Evolutionary conservation across 768 basidiomycete genomes (phyloP).

Genomic region (Coprinopsis cinerea): DNA sequence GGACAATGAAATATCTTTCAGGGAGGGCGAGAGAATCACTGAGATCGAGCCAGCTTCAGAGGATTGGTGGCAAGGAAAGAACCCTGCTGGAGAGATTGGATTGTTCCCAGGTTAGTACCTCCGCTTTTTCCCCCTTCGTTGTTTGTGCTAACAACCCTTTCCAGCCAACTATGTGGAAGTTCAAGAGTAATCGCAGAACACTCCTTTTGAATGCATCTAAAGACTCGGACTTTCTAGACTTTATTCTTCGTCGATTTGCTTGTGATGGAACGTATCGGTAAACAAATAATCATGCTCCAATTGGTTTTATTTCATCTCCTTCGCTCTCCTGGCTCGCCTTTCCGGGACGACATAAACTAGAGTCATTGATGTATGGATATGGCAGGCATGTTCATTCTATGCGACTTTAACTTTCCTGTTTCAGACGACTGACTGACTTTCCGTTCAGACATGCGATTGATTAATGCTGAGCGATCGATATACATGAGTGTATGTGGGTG

Average conservation of each 20-base stretch:
- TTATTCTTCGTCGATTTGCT: not conserved
- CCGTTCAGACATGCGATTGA: no score
- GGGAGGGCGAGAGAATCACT: constrained; percentile 73
- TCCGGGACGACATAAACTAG: not conserved
- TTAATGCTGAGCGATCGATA: no score
- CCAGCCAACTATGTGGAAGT: constrained; percentile 35
- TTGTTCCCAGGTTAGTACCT: constrained; percentile 66
- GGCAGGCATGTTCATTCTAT: no score
- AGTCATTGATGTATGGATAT: no score
- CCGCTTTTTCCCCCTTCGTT: not conserved
- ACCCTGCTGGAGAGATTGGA: constrained; percentile 49
- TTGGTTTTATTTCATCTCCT: not conserved
- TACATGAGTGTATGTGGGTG: no score
- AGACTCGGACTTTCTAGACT: not conserved
- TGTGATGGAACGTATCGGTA: not conserved
- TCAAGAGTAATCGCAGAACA: constrained; percentile 19
- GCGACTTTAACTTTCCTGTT: no score
- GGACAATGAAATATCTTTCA: constrained; percentile 86
- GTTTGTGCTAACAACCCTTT: constrained; percentile 3
- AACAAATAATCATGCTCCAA: not conserved
- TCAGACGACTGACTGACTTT: no score
- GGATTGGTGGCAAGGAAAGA: constrained; percentile 85
- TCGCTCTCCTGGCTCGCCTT: not conserved
- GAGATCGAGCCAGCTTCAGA: constrained; percentile 77
- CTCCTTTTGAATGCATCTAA: not conserved